phyloP scores from a whole-genome alignment of 768 basidiomycete species.

The Dentipellis sp. region DNA sequence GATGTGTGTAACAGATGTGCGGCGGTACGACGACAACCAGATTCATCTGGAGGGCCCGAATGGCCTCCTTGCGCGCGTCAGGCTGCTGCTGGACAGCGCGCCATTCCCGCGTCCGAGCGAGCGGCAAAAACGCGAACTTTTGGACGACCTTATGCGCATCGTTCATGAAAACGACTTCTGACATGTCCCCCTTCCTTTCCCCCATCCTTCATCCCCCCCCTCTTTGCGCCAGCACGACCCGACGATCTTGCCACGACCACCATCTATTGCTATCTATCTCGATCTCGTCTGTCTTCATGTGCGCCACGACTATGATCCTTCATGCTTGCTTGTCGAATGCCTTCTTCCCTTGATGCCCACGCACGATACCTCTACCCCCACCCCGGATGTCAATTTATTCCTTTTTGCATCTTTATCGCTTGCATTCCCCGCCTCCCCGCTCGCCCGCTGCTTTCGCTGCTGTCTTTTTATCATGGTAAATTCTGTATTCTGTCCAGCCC shows the following conservation, averaged over 20 bases:
- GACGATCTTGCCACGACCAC: not conserved
- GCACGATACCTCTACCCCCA: too few relatives aligned
- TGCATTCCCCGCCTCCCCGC: too few relatives aligned
- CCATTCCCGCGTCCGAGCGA: constrained; percentile 32
- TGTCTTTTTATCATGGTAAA: too few relatives aligned
- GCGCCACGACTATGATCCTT: not conserved
- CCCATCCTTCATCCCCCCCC: not conserved
- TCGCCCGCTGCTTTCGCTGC: too few relatives aligned
- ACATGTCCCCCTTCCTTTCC: not conserved
- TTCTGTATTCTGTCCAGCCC: too few relatives aligned
- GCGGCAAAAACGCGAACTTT: constrained; percentile 28
- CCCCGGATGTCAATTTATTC: too few relatives aligned
- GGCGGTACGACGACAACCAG: constrained; percentile 62
- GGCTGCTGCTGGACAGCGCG: constrained; percentile 41
- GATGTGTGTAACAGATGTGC: constrained; percentile 42
- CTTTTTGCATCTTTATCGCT: too few relatives aligned
- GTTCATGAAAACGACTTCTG: constrained; percentile 13
- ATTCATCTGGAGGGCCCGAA: constrained; percentile 70
- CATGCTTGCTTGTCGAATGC: too few relatives aligned
- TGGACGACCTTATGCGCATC: constrained; percentile 13
- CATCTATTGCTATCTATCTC: not conserved
- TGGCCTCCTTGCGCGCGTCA: constrained; percentile 59
- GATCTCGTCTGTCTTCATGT: not conserved
- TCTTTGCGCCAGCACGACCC: not conserved
- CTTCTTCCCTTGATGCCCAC: too few relatives aligned